These are phyloP conservation scores for Syzygium syzygioides DNA, from an alignment of 441 rosid genomes.

Conservation along the genomic window DNA sequence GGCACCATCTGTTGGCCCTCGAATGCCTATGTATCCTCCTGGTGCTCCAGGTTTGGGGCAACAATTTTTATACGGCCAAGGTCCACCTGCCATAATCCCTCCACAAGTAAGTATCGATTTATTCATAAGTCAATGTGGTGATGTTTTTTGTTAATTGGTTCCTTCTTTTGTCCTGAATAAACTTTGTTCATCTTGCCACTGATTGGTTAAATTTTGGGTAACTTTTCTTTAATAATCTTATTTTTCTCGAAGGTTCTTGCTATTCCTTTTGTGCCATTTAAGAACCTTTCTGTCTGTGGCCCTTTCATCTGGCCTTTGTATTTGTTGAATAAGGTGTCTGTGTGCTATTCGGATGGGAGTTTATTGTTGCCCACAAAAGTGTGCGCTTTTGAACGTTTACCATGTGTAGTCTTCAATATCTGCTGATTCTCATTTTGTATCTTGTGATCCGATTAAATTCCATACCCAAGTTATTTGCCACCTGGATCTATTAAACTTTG, in stretches of 20 bases:
- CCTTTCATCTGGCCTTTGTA: background rate
- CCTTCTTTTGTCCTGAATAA: background rate
- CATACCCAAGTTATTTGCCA: background rate
- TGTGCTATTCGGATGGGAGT: background rate
- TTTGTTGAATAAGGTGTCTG: background rate
- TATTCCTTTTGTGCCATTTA: background rate
- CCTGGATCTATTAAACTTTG: background rate
- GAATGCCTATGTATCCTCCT: conserved; percentile 56
- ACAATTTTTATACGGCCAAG: conserved; percentile 60
- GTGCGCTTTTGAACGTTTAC: background rate
- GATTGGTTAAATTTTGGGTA: background rate
- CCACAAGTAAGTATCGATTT: conserved; percentile 31
- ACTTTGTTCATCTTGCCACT: background rate
- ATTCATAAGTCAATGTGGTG: background rate
- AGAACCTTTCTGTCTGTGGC: background rate
- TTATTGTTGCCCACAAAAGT: background rate
- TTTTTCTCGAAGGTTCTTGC: background rate
- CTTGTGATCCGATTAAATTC: background rate
- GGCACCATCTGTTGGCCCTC: conserved; percentile 46
- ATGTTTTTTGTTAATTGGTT: background rate
- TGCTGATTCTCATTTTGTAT: background rate
- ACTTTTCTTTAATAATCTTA: background rate
- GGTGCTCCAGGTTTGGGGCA: conserved; percentile 52
- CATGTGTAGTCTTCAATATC: background rate
- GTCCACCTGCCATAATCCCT: conserved; percentile 59